Percentiles rank a stretch among this genome's conserved stretches.
phyloP scores from a whole-genome alignment of 352 stramenopile species.

The Globisporangium cystogenes region DNA sequence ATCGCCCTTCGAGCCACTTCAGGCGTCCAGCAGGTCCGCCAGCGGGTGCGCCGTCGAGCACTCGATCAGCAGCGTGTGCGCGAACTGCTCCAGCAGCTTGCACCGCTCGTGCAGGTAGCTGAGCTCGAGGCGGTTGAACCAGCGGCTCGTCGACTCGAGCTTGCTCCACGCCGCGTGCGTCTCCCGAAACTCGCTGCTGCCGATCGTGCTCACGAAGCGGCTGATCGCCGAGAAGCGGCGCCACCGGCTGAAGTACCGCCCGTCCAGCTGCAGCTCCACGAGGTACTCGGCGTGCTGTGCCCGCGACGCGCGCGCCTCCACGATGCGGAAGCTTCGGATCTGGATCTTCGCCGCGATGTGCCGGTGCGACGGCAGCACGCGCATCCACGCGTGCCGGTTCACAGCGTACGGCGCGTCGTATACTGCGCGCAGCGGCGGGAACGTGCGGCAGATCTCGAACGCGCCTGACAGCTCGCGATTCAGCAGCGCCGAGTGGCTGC shows the following conservation, averaged over 20 bases:
- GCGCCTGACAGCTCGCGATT: conserved; percentile 58
- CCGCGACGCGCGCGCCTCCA: conserved; percentile 38
- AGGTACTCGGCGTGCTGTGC: conserved; percentile 77
- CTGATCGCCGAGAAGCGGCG: conserved; percentile 70
- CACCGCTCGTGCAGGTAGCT: conserved; percentile 81
- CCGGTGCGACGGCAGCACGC: conserved; percentile 52
- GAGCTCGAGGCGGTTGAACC: conserved; percentile 82
- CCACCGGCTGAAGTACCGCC: conserved; percentile 68
- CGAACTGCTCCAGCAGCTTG: conserved; percentile 70
- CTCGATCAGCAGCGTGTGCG: conserved; percentile 67
- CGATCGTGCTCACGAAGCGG: conserved; percentile 52
- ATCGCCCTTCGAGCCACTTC: background rate
- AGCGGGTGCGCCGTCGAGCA: conserved; percentile 64
- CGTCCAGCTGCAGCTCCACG: conserved; percentile 72
- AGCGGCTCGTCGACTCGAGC: conserved; percentile 54
- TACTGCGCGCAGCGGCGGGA: conserved; percentile 38
- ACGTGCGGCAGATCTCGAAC: conserved; percentile 73
- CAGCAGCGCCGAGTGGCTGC: conserved; percentile 29
- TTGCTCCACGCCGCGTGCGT: conserved; percentile 49
- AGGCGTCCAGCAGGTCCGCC: conserved; percentile 46
- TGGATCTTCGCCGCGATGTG: conserved; percentile 76
- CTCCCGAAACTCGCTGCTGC: conserved; percentile 47
- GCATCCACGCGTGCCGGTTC: conserved; percentile 62
- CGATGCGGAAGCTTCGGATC: conserved; percentile 81
- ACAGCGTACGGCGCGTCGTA: conserved; percentile 64